phyloP scores from a whole-genome alignment of 805 yeast species.

The Starmerella gropengiesseri region DNA sequence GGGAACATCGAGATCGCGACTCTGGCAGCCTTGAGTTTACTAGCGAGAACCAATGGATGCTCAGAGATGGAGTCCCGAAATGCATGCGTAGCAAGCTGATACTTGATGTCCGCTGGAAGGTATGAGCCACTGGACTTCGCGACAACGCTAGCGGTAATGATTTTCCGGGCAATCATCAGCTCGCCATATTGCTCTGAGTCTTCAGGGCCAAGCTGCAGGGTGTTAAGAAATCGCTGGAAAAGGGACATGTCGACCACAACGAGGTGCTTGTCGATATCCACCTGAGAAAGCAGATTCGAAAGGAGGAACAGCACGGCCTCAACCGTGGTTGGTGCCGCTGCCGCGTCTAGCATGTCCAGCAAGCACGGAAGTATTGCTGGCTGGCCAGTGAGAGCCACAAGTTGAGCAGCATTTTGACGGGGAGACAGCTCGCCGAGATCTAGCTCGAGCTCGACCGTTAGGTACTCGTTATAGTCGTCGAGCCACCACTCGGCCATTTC shows the following conservation, averaged over 20 bases:
- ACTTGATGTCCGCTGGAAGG: constrained; percentile 13
- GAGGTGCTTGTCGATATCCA: constrained; percentile 16
- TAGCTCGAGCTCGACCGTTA: constrained; percentile 65
- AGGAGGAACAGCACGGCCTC: constrained; percentile 22
- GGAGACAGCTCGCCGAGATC: constrained; percentile 39
- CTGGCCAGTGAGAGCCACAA: constrained; percentile 40
- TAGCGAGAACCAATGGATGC: constrained; percentile 8
- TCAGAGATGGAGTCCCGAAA: constrained; percentile 1
- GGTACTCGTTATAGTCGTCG: constrained; percentile 56
- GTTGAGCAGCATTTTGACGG: constrained; percentile 53
- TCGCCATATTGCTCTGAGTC: constrained; percentile 2
- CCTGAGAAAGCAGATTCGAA: constrained; percentile 18
- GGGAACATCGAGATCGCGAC: constrained; percentile 20
- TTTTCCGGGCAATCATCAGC: constrained; percentile 21
- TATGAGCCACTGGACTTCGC: constrained; percentile 20
- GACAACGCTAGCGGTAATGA: constrained; percentile 20
- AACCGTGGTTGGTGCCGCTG: background rate
- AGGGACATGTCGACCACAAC: background rate
- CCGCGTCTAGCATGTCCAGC: constrained; percentile 8
- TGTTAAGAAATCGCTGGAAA: constrained; percentile 10
- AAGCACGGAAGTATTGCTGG: constrained; percentile 16
- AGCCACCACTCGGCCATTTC: constrained; percentile 39
- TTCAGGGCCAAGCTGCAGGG: constrained; percentile 7
- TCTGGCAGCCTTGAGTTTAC: constrained; percentile 13
- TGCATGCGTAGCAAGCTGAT: constrained; percentile 14